phyloP scores from a whole-genome alignment of 495 filamentous ascomycete species.

The Aspergillus heteromorphus region DNA sequence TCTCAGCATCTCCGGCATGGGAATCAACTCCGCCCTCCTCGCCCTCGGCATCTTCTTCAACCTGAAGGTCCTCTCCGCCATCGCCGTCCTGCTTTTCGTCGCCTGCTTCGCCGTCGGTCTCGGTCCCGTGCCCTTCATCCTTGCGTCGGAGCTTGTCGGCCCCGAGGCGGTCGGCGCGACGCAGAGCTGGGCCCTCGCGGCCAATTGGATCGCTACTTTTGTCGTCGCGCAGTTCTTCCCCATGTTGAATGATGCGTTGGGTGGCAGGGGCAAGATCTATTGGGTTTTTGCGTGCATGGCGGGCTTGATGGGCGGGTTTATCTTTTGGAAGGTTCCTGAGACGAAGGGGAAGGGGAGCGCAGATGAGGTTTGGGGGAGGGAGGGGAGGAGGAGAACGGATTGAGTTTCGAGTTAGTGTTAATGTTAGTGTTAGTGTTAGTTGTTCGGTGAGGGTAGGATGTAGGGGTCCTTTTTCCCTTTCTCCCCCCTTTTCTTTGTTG shows the following conservation, averaged over 20 bases:
- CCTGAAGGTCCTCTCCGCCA: constrained; percentile 66
- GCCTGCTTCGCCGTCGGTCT: constrained; percentile 85
- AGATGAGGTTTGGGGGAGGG: constrained; percentile 84
- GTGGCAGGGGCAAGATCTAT: constrained; percentile 75
- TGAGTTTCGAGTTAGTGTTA: constrained; percentile 17
- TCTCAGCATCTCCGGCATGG: constrained; percentile 77
- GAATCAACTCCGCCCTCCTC: constrained; percentile 63
- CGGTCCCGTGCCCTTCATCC: constrained; percentile 90
- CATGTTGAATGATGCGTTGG: constrained; percentile 67
- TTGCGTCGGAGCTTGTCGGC: constrained; percentile 82
- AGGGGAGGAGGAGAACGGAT: constrained; percentile 27
- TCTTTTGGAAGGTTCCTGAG: constrained; percentile 69
- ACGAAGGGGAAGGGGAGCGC: constrained; percentile 73
- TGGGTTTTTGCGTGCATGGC: constrained; percentile 80
- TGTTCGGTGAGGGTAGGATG: too few species aligned
- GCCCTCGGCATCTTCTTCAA: constrained; percentile 68
- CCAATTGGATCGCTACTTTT: constrained; percentile 90
- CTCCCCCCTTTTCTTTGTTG: too few species aligned
- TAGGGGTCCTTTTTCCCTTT: too few species aligned
- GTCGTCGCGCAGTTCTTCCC: constrained; percentile 92
- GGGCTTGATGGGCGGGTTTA: constrained; percentile 57
- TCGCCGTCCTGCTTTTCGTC: constrained; percentile 80
- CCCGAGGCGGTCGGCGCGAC: constrained; percentile 84
- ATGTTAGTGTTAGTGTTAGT: too few species aligned
- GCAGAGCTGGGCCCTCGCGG: constrained; percentile 76